Conservation (phyloP, 495 filamentous ascomycete genomes). For the Cairneyella variabilis region DNA sequence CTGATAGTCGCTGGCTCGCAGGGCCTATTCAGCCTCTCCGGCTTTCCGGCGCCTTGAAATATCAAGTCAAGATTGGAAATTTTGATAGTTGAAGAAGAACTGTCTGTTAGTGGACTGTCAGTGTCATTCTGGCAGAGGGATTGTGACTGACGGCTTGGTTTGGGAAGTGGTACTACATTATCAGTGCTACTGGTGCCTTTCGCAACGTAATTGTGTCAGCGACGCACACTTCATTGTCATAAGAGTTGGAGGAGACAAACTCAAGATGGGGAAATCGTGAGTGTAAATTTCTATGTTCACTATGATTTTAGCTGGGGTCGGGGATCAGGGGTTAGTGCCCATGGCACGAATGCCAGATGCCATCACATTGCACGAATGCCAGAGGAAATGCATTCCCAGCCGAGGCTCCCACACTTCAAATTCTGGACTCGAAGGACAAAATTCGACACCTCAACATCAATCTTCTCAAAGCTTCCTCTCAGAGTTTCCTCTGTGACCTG, state of each 20-base stretch:
- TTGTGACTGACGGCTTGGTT: neutral
- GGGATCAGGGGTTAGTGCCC: too few species aligned
- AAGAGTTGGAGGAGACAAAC: neutral
- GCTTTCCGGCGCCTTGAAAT: too few species aligned
- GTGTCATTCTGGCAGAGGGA: neutral
- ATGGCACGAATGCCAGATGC: neutral
- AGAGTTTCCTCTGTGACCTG: too few species aligned
- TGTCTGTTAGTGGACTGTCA: neutral
- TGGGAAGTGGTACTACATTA: too few species aligned
- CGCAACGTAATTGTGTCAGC: neutral
- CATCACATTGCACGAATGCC: too few species aligned
- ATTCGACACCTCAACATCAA: neutral
- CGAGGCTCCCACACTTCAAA: neutral
- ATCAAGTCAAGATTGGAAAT: too few species aligned
- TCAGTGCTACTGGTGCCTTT: neutral
- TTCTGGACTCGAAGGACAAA: neutral
- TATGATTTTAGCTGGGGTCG: too few species aligned
- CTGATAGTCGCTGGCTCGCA: too few species aligned
- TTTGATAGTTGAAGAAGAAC: neutral
- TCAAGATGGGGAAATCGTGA: conserved; percentile 27
- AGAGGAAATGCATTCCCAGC: neutral
- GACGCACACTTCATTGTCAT: neutral
- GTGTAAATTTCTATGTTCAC: neutral
- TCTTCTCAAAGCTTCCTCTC: too few species aligned
- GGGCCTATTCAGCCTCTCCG: too few species aligned